These are phyloP conservation scores for Mortierella sp. DNA, from an alignment of 371 early-diverging fungal genomes.

Conservation along the genomic window DNA sequence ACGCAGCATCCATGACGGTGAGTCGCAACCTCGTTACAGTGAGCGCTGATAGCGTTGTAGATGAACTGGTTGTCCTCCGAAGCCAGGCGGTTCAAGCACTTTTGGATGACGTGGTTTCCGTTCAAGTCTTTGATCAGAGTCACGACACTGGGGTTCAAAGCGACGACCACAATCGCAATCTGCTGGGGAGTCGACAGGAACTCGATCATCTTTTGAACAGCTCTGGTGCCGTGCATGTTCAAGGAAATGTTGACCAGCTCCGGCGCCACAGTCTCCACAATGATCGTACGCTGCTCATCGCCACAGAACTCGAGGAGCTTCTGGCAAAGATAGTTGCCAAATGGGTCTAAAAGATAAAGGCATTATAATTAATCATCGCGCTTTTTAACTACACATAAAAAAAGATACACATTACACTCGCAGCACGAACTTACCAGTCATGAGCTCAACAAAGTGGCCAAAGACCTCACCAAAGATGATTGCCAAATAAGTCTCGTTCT, in stretches of 20 bases:
- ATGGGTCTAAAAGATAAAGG: constrained; percentile 70
- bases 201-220: constrained; percentile 96
- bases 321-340: constrained; percentile 94
- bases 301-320: constrained; percentile 86
- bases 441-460: constrained; percentile 81
- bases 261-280: constrained; percentile 80
- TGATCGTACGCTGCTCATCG: constrained; percentile 79
- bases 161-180: constrained; percentile 77
- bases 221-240: constrained; percentile 98
- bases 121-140: constrained; percentile 95
- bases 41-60: constrained; percentile 87
- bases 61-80: constrained; percentile 89
- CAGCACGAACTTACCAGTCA: constrained; percentile 71
- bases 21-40: constrained; percentile 91
- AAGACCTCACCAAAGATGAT: constrained; percentile 83
- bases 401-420: neutral
- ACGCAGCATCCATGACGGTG: constrained; percentile 99
- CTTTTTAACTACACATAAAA: too few relatives aligned
- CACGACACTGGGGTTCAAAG: constrained; percentile 85
- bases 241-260: constrained; percentile 85
- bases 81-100: constrained; percentile 86
- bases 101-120: constrained; percentile 99
- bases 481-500: constrained; percentile 68
- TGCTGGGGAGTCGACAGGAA: constrained; percentile 75
- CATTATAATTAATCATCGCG: neutral